A percentile compares a stretch with the other conserved stretches of the same genome.
phyloP scores from a whole-genome alignment of 2,329 filamentous ascomycete genomes.

The Fusarium sterilihyphosum region DNA sequence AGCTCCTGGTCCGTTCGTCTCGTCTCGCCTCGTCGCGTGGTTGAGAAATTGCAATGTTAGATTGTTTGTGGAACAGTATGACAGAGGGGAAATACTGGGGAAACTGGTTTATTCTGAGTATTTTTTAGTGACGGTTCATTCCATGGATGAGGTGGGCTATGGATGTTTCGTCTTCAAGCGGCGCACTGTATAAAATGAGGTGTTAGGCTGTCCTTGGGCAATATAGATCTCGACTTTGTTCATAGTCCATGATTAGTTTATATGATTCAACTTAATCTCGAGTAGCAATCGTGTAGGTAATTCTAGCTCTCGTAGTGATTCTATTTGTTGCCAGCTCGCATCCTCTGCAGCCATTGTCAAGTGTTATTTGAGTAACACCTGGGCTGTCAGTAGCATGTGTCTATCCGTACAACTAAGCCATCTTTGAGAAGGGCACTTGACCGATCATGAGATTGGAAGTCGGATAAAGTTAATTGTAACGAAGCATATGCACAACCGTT shows the following conservation, averaged over 20 bases:
- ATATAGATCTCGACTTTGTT: background rate
- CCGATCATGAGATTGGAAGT: background rate
- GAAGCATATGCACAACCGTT: constrained; percentile 3
- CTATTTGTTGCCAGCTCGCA: background rate
- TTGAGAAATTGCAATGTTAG: constrained; percentile 2
- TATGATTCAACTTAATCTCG: background rate
- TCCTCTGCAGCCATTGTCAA: background rate
- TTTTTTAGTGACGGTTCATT: background rate
- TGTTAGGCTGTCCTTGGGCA: background rate
- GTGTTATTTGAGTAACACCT: background rate
- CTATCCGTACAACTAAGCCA: too few relatives aligned
- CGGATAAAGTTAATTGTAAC: background rate
- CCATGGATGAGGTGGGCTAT: background rate
- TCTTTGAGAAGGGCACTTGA: background rate
- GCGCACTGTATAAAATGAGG: constrained; percentile 24
- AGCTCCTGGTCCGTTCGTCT: constrained; percentile 22
- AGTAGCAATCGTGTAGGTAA: too few relatives aligned
- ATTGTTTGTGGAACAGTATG: constrained; percentile 5
- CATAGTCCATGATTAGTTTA: too few relatives aligned
- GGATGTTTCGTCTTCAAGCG: background rate
- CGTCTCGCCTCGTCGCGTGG: background rate
- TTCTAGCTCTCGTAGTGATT: background rate
- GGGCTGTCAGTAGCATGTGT: background rate
- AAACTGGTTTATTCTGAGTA: constrained; percentile 11
- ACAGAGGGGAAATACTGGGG: constrained; percentile 13